Base-by-base conservation (phyloP, 2,329 filamentous ascomycete genomes). In the Scopulariopsis brevicaulis region DNA sequence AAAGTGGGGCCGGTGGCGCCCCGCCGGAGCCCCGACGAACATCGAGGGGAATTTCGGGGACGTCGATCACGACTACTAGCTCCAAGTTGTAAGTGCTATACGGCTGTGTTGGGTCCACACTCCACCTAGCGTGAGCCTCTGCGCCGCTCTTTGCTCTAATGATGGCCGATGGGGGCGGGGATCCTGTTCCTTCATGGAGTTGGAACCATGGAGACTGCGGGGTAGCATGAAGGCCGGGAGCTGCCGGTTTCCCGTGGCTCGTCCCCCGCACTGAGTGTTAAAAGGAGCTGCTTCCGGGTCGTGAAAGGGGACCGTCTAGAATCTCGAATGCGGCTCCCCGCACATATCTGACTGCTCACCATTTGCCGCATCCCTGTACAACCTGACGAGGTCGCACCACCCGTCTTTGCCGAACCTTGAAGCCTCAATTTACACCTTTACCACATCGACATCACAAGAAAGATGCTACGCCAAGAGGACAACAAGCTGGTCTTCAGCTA, bases 401-500 rank as follows among this genome's bases (percentile, higher is more conserved):
- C 12, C 37, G 11, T 40, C 37, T 12, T 40, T 4, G 18, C 4
- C 5, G 37, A 40, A 8, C n/a, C n/a, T n/a, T n/a, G n/a, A n/a
- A 40, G 4, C 37, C 12, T 12, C 37, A 15, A 14, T 5, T 40
- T 3, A 5, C 5, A 12, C 37, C 12, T 40, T 40, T 12, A 3
- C 3, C 12, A 14, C 18, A 18, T 40, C 12, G 18, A 40, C 37
- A 40, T 8, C 43, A 15, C 11, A 11, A 48, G 10, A n/a, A 48
- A 48, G n/a, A 48, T 48, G 43, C 15, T 48, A 20, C 43, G n/a
- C 14, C 43, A 48, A 20, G 43, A 48, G 14, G 61, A 62, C 7
- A 63, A 64, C 46, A 63, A 62, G 4, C 65, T 71, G 1, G 60
- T 64, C 35, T 69, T 62, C 60, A 59, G 59, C 6, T 73, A 66